Conservation (phyloP, 805 yeast genomes). For the Saccharomycopsis sp. region DNA sequence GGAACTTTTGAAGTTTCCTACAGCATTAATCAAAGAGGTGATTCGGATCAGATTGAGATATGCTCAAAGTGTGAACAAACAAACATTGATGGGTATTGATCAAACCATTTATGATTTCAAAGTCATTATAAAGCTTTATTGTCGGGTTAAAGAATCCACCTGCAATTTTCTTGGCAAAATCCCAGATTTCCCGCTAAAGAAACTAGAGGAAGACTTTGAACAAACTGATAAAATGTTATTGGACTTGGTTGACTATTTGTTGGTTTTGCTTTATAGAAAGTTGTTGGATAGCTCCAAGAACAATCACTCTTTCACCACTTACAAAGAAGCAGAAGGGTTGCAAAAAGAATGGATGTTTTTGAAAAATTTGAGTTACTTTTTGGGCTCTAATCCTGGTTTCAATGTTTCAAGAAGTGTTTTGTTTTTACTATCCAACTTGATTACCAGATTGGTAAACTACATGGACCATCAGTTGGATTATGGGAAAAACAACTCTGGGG, state of each 20-base stretch:
- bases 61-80: slow-evolving; percentile 70
- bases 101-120: slow-evolving; percentile 84
- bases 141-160: slow-evolving; percentile 47
- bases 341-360: slow-evolving; percentile 76
- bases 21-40: slow-evolving; percentile 69
- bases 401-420: slow-evolving; percentile 73
- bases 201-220: slow-evolving; percentile 46
- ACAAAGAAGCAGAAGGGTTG: slow-evolving; percentile 85
- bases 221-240: slow-evolving; percentile 56
- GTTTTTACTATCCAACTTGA: slow-evolving; percentile 54
- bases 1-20: slow-evolving; percentile 64
- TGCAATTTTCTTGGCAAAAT: slow-evolving; percentile 28
- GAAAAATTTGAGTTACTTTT: slow-evolving; percentile 63
- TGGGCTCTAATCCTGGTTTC: slow-evolving; percentile 66
- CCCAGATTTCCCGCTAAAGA: slow-evolving; percentile 49
- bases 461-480: slow-evolving; percentile 63
- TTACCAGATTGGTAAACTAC: slow-evolving; percentile 60
- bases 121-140: slow-evolving; percentile 63
- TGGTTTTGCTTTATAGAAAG: slow-evolving; percentile 65
- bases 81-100: slow-evolving; percentile 93
- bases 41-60: slow-evolving; percentile 64
- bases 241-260: slow-evolving; percentile 63
- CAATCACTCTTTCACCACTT: slow-evolving; percentile 60
- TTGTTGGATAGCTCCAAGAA: slow-evolving; percentile 65
- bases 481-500: slow-evolving; percentile 29